These are phyloP conservation scores for Fusarium sp. DNA, from an alignment of 2,329 filamentous ascomycete species.

Conservation along the genomic window DNA sequence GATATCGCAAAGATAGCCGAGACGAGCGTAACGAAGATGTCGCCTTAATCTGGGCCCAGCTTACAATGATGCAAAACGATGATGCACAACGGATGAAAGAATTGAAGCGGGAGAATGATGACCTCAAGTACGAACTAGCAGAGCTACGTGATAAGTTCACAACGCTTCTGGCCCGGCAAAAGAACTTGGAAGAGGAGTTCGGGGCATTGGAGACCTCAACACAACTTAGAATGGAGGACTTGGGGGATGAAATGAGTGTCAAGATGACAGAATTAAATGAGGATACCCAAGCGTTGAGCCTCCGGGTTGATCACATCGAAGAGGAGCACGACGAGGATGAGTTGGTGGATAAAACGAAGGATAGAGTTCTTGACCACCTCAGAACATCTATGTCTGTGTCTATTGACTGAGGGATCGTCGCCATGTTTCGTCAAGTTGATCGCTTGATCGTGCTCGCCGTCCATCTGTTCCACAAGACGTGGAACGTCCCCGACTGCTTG, in stretches of 20 bases:
- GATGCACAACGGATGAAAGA: neutral
- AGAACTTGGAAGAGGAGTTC: conserved; percentile 10
- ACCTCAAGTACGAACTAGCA: conserved; percentile 8
- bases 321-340: conserved; percentile 1
- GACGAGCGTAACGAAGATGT: conserved; percentile 22
- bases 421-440: too few species aligned
- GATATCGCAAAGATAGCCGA: conserved; percentile 1
- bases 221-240: neutral
- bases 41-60: conserved; percentile 18
- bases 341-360: conserved; percentile 14
- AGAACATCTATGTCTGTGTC: neutral
- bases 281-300: neutral
- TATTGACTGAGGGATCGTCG: too few species aligned
- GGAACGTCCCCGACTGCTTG: too few species aligned
- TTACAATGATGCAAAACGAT: conserved; percentile 4
- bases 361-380: conserved; percentile 12
- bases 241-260: neutral
- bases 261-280: neutral
- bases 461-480: too few species aligned
- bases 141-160: conserved; percentile 8
- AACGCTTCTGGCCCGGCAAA: conserved; percentile 1
- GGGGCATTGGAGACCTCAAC: neutral
- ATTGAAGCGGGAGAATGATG: neutral
- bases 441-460: too few species aligned
- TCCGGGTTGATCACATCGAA: neutral